Evolutionary conservation across 1,284 basidiomycete genomes (phyloP).

Genomic region (Sphaerobolus stellatus): DNA sequence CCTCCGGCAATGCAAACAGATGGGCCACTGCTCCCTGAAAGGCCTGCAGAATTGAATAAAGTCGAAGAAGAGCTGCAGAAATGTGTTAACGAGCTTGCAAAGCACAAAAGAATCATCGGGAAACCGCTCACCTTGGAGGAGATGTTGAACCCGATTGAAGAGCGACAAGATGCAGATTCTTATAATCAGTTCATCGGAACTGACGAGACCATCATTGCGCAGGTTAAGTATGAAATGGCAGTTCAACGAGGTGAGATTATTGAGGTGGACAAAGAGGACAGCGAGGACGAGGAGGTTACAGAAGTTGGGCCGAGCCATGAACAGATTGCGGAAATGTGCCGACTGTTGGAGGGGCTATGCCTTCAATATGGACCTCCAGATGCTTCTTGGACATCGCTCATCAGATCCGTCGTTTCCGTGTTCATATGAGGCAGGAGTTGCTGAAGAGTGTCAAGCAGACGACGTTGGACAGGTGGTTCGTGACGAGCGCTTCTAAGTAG

Average conservation of each 20-base stretch:
- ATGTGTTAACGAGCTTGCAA: neutral
- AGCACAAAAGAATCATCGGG: too few species aligned
- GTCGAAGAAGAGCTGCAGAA: neutral
- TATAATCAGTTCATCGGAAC: constrained; percentile 17
- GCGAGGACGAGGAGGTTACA: neutral
- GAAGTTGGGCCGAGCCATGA: too few species aligned
- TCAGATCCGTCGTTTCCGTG: neutral
- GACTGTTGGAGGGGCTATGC: neutral
- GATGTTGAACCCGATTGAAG: constrained; percentile 23
- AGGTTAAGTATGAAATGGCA: neutral
- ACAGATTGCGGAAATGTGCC: neutral
- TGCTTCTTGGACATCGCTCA: neutral
- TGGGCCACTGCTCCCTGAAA: neutral
- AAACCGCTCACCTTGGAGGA: neutral
- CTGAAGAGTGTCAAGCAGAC: neutral
- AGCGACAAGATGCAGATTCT: constrained; percentile 19
- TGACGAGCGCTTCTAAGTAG: too few species aligned
- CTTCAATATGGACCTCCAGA: neutral
- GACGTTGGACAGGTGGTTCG: neutral
- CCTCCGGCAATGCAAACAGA: neutral
- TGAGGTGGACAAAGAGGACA: neutral
- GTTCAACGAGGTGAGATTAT: neutral
- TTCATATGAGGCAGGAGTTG: neutral
- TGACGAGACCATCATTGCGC: constrained; percentile 20
- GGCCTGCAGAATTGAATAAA: neutral